Conservation (phyloP, 495 filamentous ascomycete genomes). For the Tuber melanosporum region DNA sequence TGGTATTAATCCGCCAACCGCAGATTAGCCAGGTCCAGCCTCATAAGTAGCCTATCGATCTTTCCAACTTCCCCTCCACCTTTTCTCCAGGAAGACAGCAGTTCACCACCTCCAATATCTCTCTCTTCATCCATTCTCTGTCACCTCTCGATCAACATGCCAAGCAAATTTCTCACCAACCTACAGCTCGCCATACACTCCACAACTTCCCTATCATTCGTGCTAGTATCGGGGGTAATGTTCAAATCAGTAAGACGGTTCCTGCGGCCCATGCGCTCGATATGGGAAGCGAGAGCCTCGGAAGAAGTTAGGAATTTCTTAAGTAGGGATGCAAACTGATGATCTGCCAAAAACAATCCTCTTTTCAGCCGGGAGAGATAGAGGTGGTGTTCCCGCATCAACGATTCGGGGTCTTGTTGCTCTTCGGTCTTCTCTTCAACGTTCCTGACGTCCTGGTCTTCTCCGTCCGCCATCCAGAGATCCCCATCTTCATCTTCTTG, state of each 20-base stretch:
- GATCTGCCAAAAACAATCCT: constrained; percentile 64
- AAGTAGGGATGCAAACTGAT: constrained; percentile 61
- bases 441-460: background rate
- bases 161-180: constrained; percentile 27
- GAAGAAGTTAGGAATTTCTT: constrained; percentile 63
- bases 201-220: constrained; percentile 22
- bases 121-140: constrained; percentile 47
- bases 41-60: constrained; percentile 76
- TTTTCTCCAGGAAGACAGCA: constrained; percentile 36
- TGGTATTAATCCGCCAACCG: constrained; percentile 41
- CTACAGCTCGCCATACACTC: constrained; percentile 23
- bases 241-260: constrained; percentile 53
- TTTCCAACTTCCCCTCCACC: constrained; percentile 58
- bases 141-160: constrained; percentile 34
- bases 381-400: constrained; percentile 67
- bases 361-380: constrained; percentile 63
- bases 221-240: constrained; percentile 25
- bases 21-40: constrained; percentile 59
- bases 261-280: constrained; percentile 56
- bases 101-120: constrained; percentile 41
- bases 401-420: constrained; percentile 71
- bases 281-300: constrained; percentile 69
- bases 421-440: constrained; percentile 36
- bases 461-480: constrained; percentile 6
- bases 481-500: constrained; percentile 15